Conservation (phyloP, 305 asterid species). For the Solanum chacoense region DNA sequence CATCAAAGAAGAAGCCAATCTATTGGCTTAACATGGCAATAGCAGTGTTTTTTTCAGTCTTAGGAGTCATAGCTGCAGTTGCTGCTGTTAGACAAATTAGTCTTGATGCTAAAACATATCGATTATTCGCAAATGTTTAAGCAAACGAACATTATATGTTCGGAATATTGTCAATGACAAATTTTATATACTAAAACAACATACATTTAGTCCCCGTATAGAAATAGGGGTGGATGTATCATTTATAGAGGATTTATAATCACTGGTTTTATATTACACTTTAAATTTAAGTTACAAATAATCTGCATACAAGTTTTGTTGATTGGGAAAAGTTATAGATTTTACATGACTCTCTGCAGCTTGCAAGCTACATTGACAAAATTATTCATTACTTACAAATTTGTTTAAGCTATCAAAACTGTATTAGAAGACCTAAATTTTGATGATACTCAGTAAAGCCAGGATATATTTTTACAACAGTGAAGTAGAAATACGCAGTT, state of each 20-base stretch:
- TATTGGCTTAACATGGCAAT: conserved; percentile 52
- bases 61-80: conserved; percentile 58
- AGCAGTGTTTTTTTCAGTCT: conserved; percentile 45
- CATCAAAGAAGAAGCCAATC: conserved; percentile 33
- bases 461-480: not conserved
- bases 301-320: not conserved
- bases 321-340: not conserved
- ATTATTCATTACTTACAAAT: not conserved
- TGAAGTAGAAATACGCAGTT: not conserved
- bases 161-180: not conserved
- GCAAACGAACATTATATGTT: not conserved
- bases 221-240: not conserved
- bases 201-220: not conserved
- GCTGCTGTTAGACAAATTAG: conserved; percentile 84
- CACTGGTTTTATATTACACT: not conserved
- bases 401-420: not conserved
- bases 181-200: not conserved
- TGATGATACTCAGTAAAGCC: not conserved
- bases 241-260: not conserved
- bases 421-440: not conserved
- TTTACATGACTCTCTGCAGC: not conserved
- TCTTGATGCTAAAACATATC: conserved; percentile 69
- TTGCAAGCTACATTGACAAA: not conserved
- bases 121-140: conserved; percentile 70
- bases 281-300: no score